phyloP scores from a whole-genome alignment of 2,329 filamentous ascomycete species.

The Epichloe amarillans region DNA sequence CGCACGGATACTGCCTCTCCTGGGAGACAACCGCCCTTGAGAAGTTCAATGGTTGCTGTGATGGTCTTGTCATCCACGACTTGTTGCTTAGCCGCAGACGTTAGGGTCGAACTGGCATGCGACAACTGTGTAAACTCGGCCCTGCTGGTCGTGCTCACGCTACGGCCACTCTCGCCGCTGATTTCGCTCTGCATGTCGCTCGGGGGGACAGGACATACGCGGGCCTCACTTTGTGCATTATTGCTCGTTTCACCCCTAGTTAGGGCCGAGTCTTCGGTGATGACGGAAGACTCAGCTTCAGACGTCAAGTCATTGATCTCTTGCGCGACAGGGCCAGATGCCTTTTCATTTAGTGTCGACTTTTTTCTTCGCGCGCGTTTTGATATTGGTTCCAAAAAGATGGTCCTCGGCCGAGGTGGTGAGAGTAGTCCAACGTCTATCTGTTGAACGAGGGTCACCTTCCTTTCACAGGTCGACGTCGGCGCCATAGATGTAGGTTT shows the following conservation, averaged over 20 bases:
- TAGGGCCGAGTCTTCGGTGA: conserved; percentile 24
- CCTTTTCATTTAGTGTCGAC: conserved; percentile 30
- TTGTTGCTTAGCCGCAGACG: conserved; percentile 25
- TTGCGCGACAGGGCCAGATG: conserved; percentile 24
- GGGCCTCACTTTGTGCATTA: conserved; percentile 13
- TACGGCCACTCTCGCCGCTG: conserved; percentile 57
- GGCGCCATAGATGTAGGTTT: conserved; percentile 77
- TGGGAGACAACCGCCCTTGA: conserved; percentile 71
- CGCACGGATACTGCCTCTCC: conserved; percentile 73
- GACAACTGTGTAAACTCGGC: conserved; percentile 26
- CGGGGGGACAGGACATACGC: conserved; percentile 19
- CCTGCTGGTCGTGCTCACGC: conserved; percentile 50
- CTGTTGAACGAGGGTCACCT: conserved; percentile 65
- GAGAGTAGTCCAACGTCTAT: conserved; percentile 71
- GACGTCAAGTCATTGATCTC: conserved; percentile 25
- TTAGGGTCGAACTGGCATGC: conserved; percentile 17
- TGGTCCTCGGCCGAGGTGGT: conserved; percentile 64
- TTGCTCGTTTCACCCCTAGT: conserved; percentile 22
- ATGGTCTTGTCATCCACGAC: conserved; percentile 61
- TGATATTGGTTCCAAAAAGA: conserved; percentile 85
- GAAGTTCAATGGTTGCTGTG: conserved; percentile 70
- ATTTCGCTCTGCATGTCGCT: conserved; percentile 53
- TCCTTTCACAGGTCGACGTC: conserved; percentile 66
- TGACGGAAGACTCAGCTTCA: conserved; percentile 23
- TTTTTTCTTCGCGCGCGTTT: conserved; percentile 52